A percentile compares a stretch with the other conserved stretches of the same genome.
Evolutionary conservation across 2,329 filamentous ascomycete species (phyloP).

Genomic region (Aspergillus brunneoviolaceus): DNA sequence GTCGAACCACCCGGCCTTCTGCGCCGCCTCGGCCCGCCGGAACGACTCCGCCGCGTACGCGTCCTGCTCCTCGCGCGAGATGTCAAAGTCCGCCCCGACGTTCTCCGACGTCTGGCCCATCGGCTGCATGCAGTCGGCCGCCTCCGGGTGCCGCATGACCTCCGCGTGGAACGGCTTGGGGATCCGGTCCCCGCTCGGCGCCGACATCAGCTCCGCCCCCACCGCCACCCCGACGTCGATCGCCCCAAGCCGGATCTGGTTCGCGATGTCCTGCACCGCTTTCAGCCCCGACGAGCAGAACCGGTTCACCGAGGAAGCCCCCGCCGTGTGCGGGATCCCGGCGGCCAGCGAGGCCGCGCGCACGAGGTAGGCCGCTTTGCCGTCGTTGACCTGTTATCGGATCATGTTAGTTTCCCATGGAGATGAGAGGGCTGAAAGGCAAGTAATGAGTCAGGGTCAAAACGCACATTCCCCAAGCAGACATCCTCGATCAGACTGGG

Average conservation of each 20-base stretch:
- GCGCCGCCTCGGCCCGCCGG: slow-evolving; percentile 80
- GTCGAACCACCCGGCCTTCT: slow-evolving; percentile 86
- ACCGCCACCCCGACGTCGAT: slow-evolving; percentile 87
- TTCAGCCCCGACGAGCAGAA: slow-evolving; percentile 98
- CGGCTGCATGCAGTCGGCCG: slow-evolving; percentile 82
- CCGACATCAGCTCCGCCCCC: slow-evolving; percentile 86
- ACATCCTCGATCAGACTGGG: slow-evolving; percentile 84
- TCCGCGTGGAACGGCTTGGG: slow-evolving; percentile 74
- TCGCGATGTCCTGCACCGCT: slow-evolving; percentile 90
- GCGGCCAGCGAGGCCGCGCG: slow-evolving; percentile 87
- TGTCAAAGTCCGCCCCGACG: slow-evolving; percentile 84
- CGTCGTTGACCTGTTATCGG: slow-evolving; percentile 65
- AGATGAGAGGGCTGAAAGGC: too few species aligned
- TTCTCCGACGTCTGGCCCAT: slow-evolving; percentile 99
- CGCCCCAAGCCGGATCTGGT: slow-evolving; percentile 74
- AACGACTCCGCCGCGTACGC: slow-evolving; percentile 84
- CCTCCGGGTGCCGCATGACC: slow-evolving; percentile 73
- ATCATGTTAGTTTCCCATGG: neutral
- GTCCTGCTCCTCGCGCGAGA: slow-evolving; percentile 79
- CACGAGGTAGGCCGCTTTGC: slow-evolving; percentile 84
- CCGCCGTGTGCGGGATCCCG: slow-evolving; percentile 87
- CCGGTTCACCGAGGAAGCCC: slow-evolving; percentile 80
- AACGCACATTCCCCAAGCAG: slow-evolving; percentile 80
- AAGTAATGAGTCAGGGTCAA: neutral
- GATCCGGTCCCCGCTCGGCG: slow-evolving; percentile 64